Evolutionary conservation across 225 moss, liverwort and hornwort genomes (phyloP), one percentile per base, ranked within the genome.

Genomic region (Pleurozium schreberi): DNA sequence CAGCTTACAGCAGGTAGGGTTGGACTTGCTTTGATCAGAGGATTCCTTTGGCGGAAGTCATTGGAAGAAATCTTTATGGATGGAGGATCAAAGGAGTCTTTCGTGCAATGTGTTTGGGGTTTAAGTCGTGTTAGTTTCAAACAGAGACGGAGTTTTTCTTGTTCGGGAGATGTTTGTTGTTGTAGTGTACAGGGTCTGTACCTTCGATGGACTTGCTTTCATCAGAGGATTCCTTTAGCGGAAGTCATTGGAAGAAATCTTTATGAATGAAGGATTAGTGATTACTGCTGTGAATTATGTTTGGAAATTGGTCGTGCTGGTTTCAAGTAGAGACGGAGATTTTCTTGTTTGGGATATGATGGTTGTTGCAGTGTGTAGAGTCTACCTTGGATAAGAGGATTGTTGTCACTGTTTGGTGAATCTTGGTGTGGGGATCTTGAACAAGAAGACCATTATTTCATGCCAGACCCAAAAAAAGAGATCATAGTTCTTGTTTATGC

Each of bases 1-100:
- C 71, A 89, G 89, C 80, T 89, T 95, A 82, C 94, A 94, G 85
- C 92, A 91, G 93, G 95, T 94, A 38, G 1, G 84, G 55, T 36
- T 49, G 82, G 63, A 47, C 18, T 80, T 57, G 27, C 79, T 57
- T 57, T 58, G 57, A n/a, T 57, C 78, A 8, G 2, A 79, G 57
- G 58, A 2, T 58, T 57, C 27, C 17, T n/a, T 57, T 57, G 0
- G 17, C 11, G 17, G 6, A 58, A n/a, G 27, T 58, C 27, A 6
- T 17, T 4, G 57, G 53, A 27, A 79, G 27, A 40, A 9, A 27
- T n/a, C 26, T 57, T 57, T 36, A 10, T 15, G 38, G 53, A 53
- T 36, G 53, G 15, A 38, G 52, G 14, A 23, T 28, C 0, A 11
- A 2, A 77, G 53, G 53, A 77, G 23, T 52, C n/a, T 10, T 16